Percentiles rank a stretch among this genome's conserved stretches.
These are phyloP conservation scores for Paecilomyces fulvus DNA, from an alignment of 2,329 filamentous ascomycete species.

Conservation along the genomic window DNA sequence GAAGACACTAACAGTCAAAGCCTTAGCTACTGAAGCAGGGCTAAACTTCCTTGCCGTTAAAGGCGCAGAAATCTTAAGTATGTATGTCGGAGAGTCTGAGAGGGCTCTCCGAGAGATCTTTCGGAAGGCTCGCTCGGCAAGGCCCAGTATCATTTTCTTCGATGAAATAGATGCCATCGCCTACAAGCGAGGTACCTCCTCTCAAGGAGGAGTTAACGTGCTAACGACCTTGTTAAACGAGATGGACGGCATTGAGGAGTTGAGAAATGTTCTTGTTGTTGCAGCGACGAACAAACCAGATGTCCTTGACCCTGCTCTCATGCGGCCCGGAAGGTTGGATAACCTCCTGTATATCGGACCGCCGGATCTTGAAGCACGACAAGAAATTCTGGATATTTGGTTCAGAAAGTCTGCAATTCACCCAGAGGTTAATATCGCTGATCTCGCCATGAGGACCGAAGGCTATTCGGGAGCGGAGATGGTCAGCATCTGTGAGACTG, in stretches of 20 bases:
- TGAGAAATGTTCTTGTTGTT: conserved; percentile 76
- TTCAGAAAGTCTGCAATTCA: conserved; percentile 52
- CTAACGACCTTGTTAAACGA: conserved; percentile 85
- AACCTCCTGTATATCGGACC: conserved; percentile 77
- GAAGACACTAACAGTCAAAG: conserved; percentile 87
- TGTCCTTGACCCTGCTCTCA: conserved; percentile 72
- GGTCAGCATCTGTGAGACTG: conserved; percentile 48
- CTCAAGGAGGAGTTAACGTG: conserved; percentile 61
- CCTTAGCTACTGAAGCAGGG: conserved; percentile 79
- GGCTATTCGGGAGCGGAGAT: conserved; percentile 85
- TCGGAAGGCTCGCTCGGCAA: conserved; percentile 71
- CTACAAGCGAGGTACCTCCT: conserved; percentile 44
- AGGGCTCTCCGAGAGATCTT: conserved; percentile 78
- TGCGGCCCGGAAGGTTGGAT: conserved; percentile 80
- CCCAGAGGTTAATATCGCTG: conserved; percentile 56
- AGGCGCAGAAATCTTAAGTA: conserved; percentile 84
- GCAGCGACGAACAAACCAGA: conserved; percentile 90
- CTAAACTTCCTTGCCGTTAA: conserved; percentile 95
- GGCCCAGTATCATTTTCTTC: conserved; percentile 91
- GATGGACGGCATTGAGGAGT: conserved; percentile 86
- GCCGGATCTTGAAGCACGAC: conserved; percentile 63
- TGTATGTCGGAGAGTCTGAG: conserved; percentile 96
- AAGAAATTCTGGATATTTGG: conserved; percentile 66
- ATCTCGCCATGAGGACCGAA: conserved; percentile 57
- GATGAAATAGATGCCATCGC: conserved; percentile 91